Conservation (phyloP, 345 rosid genomes). For the Eucalyptus sideroxylon region DNA sequence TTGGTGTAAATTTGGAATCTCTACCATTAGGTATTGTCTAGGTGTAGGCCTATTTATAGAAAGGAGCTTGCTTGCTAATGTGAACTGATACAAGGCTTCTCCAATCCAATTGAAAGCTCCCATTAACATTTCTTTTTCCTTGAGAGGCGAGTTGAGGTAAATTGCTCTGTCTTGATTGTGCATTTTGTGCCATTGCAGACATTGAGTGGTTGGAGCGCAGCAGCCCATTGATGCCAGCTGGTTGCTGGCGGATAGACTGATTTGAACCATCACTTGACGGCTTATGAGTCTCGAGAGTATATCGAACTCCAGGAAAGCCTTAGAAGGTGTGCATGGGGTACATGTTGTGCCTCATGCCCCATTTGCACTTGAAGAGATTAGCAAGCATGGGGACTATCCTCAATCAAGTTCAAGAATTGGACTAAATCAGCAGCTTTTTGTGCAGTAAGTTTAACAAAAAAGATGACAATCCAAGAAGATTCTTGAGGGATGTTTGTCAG, state of each 20-base stretch:
- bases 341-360: slow-evolving; percentile 67
- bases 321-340: slow-evolving; percentile 71
- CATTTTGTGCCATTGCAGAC: neutral
- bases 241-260: slow-evolving; percentile 22
- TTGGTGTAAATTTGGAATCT: neutral
- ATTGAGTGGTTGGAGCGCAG: neutral
- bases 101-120: neutral
- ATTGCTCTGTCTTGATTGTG: neutral
- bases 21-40: neutral
- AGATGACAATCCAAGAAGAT: neutral
- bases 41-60: neutral
- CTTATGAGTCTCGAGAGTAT: slow-evolving; percentile 40
- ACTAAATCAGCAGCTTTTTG: slow-evolving; percentile 34
- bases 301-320: slow-evolving; percentile 33
- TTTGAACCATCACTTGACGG: neutral
- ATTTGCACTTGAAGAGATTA: slow-evolving; percentile 32
- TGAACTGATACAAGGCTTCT: neutral
- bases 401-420: slow-evolving; percentile 25
- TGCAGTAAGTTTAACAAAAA: slow-evolving; percentile 33
- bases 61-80: neutral
- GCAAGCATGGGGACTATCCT: slow-evolving; percentile 28
- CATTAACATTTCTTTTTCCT: neutral
- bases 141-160: neutral
- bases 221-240: slow-evolving; percentile 20
- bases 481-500: neutral